Base-by-base conservation (phyloP, 371 early-diverging fungal species). In the Mortierella sp. region DNA sequence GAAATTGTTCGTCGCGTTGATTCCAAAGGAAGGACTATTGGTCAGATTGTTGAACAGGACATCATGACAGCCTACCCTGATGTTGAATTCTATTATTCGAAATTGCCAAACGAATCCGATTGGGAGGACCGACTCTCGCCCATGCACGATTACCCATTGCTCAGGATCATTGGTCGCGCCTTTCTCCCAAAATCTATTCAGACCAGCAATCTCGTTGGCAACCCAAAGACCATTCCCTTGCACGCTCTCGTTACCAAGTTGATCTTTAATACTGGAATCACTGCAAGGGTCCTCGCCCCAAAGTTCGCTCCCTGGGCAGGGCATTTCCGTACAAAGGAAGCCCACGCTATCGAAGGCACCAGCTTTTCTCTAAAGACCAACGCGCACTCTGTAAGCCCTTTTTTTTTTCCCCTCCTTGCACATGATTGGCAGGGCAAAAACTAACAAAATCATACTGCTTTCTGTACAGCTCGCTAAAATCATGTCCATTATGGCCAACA, bases 401-500 rank as follows among this genome's bases (percentile, higher is more conserved):
- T 5, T 24, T 45, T 43, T 22, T 59, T 38, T 36, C 19, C 19
- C 15, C 0, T 55, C 45, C 45, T 55, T 16, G 28, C 11, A 4
- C 52, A 21, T n/a, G 19, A 8, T 8, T 53, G 40, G 7, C 9
- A 43, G 43, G 43, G 43, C 8, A 43, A 43, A 43, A 43, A 43
- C 28, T 38, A 10, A 22, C 50, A 10, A 11, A 52, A 52, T 52
- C 19, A 19, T 19, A 6, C 36, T 36, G 36, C n/a, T 8, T 19
- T 8, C 52, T 16, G 19, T n/a, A 52, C 28, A 55, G 22, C 28
- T 62, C n/a, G 93, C 89, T 3, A 87, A 86, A 62, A 71, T 93
- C 28, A 91, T 88, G 28, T 90, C 92, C 16, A 85, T 92, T 70
- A 87, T 93, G 89, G 90, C 91, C 15, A 92, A 92, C 72, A 69